Conservation (phyloP, 192 early-diverging fungal genomes). For the Entrophospora sp. region DNA sequence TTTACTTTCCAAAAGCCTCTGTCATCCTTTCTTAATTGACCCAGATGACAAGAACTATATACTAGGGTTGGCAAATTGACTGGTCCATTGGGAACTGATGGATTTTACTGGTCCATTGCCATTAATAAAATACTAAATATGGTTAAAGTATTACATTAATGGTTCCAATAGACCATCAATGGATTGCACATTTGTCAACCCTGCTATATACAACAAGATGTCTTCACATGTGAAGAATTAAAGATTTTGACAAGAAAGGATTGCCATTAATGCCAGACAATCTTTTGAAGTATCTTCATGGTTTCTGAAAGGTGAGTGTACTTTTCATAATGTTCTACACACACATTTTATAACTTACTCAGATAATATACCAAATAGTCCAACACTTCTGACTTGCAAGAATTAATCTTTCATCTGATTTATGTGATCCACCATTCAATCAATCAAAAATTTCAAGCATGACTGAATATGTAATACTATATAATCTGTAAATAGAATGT, state of each 20-base stretch:
- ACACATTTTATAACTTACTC: slow-evolving; percentile 14
- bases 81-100: too few species aligned
- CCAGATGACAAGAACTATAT: slow-evolving; percentile 16
- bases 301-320: slow-evolving; percentile 17
- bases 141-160: too few species aligned
- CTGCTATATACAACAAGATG: slow-evolving; percentile 14
- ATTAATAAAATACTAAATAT: too few species aligned
- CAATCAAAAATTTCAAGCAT: slow-evolving; percentile 20
- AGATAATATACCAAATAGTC: slow-evolving; percentile 6
- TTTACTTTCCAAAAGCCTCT: slow-evolving; percentile 6
- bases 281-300: slow-evolving; percentile 18
- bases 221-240: slow-evolving; percentile 18
- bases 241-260: slow-evolving; percentile 15
- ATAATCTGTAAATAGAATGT: slow-evolving; percentile 24
- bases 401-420: slow-evolving; percentile 17
- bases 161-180: too few species aligned
- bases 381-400: not conserved
- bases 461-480: slow-evolving; percentile 22
- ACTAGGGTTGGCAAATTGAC: too few species aligned
- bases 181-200: too few species aligned
- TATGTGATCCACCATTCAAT: slow-evolving; percentile 16
- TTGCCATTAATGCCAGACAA: slow-evolving; percentile 10
- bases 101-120: too few species aligned
- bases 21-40: slow-evolving; percentile 21
- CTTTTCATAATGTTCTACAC: slow-evolving; percentile 9